Percentiles rank a stretch among this genome's conserved stretches.
Conservation (phyloP, 306 rosid species). For the Casuarina glauca region DNA sequence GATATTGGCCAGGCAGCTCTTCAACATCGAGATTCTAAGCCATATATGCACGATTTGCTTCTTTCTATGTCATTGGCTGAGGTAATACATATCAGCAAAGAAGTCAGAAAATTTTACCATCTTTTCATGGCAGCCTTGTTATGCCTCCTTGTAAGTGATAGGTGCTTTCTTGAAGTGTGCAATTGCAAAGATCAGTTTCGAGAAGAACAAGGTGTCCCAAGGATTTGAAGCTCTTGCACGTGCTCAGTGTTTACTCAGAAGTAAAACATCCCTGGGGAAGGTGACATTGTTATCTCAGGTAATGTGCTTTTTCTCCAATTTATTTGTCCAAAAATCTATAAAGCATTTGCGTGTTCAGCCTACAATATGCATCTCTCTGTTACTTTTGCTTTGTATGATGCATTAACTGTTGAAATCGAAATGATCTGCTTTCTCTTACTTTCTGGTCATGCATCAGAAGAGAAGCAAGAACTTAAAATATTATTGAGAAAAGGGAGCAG, state of each 20-base stretch:
- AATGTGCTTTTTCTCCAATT: slow-evolving; percentile 3
- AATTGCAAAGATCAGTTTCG: slow-evolving; percentile 83
- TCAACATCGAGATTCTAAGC: slow-evolving; percentile 78
- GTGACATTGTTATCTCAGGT: slow-evolving; percentile 76
- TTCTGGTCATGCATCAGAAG: neutral
- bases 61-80: slow-evolving; percentile 95
- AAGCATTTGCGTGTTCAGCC: slow-evolving; percentile 17
- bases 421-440: neutral
- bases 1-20: slow-evolving; percentile 67
- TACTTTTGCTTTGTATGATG: neutral
- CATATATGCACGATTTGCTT: slow-evolving; percentile 76
- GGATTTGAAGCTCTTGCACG: slow-evolving; percentile 99
- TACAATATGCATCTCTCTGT: neutral
- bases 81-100: slow-evolving; percentile 61
- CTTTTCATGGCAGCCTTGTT: slow-evolving; percentile 45
- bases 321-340: slow-evolving; percentile 7
- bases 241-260: slow-evolving; percentile 84
- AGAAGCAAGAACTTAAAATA: neutral
- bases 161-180: slow-evolving; percentile 96
- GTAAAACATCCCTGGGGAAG: slow-evolving; percentile 77
- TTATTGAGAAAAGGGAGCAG: neutral
- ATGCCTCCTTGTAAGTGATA: slow-evolving; percentile 57
- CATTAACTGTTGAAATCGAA: neutral
- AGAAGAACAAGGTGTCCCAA: slow-evolving; percentile 87
- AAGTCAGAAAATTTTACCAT: slow-evolving; percentile 38